Evolutionary conservation across 225 moss, liverwort and hornwort species (phyloP).

Genomic region (Pseudisothecium myosuroides): DNA sequence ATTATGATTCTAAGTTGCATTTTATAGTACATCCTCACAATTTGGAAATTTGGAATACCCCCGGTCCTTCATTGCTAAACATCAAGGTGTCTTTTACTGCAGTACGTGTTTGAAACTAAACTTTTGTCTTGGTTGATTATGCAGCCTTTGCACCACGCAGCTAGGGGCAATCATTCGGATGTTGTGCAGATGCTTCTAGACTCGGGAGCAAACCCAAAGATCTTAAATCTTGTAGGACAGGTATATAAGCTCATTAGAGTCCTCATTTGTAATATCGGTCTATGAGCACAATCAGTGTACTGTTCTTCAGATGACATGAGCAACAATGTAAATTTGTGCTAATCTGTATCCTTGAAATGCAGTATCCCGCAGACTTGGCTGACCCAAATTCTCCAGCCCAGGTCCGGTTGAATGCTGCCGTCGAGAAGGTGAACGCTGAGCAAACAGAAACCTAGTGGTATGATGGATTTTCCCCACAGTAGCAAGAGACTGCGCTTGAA

Average conservation of each 20-base stretch:
- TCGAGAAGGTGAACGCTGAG: constrained; percentile 9
- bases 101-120: background rate
- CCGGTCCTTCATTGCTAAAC: background rate
- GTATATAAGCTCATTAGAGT: background rate
- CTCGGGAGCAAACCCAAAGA: constrained; percentile 37
- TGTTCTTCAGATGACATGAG: background rate
- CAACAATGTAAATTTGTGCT: background rate
- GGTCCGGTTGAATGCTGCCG: constrained; percentile 23
- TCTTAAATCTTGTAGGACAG: constrained; percentile 41
- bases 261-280: background rate
- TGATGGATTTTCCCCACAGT: background rate
- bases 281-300: background rate
- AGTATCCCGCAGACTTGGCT: constrained; percentile 50
- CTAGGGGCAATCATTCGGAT: constrained; percentile 48
- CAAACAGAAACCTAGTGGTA: background rate
- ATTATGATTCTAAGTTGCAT: background rate
- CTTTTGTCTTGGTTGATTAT: background rate
- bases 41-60: background rate
- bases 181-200: constrained; percentile 40
- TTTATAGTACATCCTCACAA: background rate
- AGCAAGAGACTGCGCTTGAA: background rate
- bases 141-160: constrained; percentile 56
- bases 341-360: constrained; percentile 2
- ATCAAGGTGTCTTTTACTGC: background rate
- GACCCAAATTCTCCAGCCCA: constrained; percentile 29